Conservation (phyloP, 2,329 filamentous ascomycete species). For the Penicillium occitanis region DNA sequence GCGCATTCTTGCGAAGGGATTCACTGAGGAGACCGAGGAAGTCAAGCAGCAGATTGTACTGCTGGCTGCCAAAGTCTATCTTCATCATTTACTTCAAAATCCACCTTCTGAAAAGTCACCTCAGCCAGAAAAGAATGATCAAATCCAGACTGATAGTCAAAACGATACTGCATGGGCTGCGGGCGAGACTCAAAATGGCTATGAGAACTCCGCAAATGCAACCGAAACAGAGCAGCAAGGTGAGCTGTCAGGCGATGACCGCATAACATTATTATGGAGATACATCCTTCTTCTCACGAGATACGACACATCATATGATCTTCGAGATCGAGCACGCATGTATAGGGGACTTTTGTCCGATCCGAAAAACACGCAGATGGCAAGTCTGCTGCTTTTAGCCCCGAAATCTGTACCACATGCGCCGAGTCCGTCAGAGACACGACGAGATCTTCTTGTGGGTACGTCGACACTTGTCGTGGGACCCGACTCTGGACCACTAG, state of each 20-base stretch:
- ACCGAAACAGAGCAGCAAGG: conserved; percentile 30
- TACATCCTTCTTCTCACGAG: conserved; percentile 82
- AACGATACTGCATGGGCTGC: conserved; percentile 34
- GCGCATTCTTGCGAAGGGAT: conserved; percentile 81
- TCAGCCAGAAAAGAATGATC: neutral
- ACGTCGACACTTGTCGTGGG: conserved; percentile 84
- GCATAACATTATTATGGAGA: conserved; percentile 75
- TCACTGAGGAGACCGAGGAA: conserved; percentile 76
- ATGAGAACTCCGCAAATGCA: conserved; percentile 28
- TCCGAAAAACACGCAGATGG: conserved; percentile 74
- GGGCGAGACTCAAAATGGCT: conserved; percentile 26
- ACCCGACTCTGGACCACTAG: conserved; percentile 69
- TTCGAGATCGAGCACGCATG: conserved; percentile 84
- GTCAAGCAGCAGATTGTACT: conserved; percentile 91
- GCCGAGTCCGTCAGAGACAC: conserved; percentile 81
- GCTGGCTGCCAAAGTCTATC: conserved; percentile 92
- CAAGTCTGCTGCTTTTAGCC: conserved; percentile 83
- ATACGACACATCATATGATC: conserved; percentile 92
- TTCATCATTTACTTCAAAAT: conserved; percentile 71
- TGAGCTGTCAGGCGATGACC: conserved; percentile 48
- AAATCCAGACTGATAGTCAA: neutral
- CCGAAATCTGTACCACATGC: conserved; percentile 92
- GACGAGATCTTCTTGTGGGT: conserved; percentile 75
- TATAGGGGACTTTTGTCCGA: conserved; percentile 81
- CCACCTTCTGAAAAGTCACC: conserved; percentile 32